A percentile compares a stretch with the other conserved stretches of the same genome.
Evolutionary conservation across 1,139 yeast species (phyloP).

Genomic region (Candida albicans): DNA sequence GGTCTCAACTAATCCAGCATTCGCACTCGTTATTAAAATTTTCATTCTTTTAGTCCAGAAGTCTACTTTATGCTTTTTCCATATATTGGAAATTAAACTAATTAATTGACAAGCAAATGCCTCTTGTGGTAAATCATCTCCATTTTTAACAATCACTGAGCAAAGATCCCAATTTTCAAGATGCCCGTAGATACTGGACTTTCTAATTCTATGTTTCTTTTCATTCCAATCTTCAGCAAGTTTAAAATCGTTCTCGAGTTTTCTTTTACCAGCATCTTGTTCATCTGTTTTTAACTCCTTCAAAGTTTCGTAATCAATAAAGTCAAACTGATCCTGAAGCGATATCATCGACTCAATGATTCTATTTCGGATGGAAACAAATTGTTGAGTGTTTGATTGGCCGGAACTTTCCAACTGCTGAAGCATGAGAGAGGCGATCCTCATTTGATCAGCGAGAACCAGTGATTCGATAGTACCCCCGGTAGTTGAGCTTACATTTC

Average conservation of each 20-base stretch:
- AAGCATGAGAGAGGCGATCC: conserved; percentile 93
- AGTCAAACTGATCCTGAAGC: conserved; percentile 65
- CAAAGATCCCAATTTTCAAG: conserved; percentile 90
- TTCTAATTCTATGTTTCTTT: conserved; percentile 76
- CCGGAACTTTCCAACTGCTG: conserved; percentile 83
- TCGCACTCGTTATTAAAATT: conserved; percentile 85
- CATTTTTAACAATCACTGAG: conserved; percentile 94
- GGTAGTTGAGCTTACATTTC: conserved; percentile 34
- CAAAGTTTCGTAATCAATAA: conserved; percentile 49
- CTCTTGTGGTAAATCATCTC: conserved; percentile 93
- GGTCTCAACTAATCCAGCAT: conserved; percentile 91
- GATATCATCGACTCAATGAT: conserved; percentile 88
- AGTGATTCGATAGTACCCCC: conserved; percentile 22
- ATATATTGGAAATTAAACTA: conserved; percentile 77
- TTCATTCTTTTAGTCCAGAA: conserved; percentile 95
- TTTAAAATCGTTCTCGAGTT: conserved; percentile 86
- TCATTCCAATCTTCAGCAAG: conserved; percentile 92
- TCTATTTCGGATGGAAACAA: conserved; percentile 67
- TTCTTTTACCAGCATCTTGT: conserved; percentile 81
- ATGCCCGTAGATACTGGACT: conserved; percentile 79
- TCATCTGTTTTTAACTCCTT: conserved; percentile 46
- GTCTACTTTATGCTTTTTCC: conserved; percentile 66
- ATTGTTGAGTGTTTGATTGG: conserved; percentile 66
- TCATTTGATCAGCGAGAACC: conserved; percentile 84
- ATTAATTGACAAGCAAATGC: conserved; percentile 96